Conservation (phyloP, 306 rosid species). For the Urtica urens region DNA sequence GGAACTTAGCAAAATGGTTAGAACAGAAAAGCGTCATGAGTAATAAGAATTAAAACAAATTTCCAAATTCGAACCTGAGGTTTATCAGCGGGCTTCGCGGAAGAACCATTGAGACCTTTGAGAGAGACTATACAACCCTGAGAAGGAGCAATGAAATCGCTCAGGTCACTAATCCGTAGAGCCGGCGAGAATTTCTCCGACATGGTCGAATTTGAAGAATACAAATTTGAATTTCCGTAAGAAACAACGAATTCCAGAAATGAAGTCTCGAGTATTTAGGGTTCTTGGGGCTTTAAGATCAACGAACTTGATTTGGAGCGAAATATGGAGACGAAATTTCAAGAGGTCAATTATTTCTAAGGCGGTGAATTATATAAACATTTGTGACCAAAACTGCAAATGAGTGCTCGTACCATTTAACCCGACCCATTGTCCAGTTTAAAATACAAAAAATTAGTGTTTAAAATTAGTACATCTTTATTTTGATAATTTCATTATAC, state of each 20-base stretch:
- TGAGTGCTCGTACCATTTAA: too few relatives aligned
- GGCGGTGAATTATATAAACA: constrained; percentile 17
- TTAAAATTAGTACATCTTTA: too few relatives aligned
- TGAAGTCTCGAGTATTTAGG: constrained; percentile 1
- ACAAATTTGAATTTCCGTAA: not conserved
- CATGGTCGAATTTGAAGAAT: constrained; percentile 23
- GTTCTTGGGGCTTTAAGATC: constrained; percentile 11
- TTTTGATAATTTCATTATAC: too few relatives aligned
- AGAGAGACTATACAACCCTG: constrained; percentile 90
- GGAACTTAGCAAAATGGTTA: not conserved
- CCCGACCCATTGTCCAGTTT: too few relatives aligned
- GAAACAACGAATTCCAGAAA: not conserved
- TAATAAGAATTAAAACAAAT: too few relatives aligned
- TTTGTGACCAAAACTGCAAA: too few relatives aligned
- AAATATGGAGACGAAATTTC: not conserved
- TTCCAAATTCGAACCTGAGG: constrained; percentile 30
- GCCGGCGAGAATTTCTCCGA: constrained; percentile 82
- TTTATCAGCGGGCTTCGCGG: constrained; percentile 33
- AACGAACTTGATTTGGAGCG: constrained; percentile 6
- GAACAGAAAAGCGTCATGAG: not conserved
- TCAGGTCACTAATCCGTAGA: constrained; percentile 86
- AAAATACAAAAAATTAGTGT: too few relatives aligned
- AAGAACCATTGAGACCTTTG: constrained; percentile 48
- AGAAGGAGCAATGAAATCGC: constrained; percentile 82
- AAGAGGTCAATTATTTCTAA: constrained; percentile 7